Conservation (phyloP, 768 basidiomycete species). For the Boletus subparvulus region DNA sequence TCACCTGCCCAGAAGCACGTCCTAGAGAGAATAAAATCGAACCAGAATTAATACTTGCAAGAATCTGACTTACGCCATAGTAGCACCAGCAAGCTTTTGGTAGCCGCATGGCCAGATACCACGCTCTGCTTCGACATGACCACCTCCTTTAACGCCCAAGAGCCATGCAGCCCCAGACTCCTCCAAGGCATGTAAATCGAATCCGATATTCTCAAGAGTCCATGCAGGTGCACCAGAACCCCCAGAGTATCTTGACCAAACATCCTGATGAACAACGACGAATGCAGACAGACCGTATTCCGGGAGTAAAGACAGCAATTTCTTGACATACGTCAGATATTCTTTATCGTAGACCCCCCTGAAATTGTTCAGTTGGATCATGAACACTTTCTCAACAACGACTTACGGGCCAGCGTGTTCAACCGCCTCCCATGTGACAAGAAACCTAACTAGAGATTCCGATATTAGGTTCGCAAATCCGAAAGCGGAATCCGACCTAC, state of each 20-base stretch:
- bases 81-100: conserved; percentile 88
- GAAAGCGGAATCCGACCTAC: conserved; percentile 44
- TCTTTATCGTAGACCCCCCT: conserved; percentile 84
- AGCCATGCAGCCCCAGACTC: conserved; percentile 87
- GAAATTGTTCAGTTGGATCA: not conserved
- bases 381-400: not conserved
- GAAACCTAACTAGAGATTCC: conserved; percentile 67
- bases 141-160: conserved; percentile 72
- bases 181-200: conserved; percentile 78
- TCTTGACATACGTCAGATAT: conserved; percentile 78
- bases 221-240: conserved; percentile 97
- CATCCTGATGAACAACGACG: conserved; percentile 88
- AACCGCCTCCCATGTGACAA: conserved; percentile 96
- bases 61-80: conserved; percentile 71
- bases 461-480: not conserved
- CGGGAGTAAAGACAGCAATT: conserved; percentile 66
- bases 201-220: conserved; percentile 85
- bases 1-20: conserved; percentile 95
- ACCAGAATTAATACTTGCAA: not conserved
- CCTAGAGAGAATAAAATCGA: conserved; percentile 36
- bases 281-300: conserved; percentile 73
- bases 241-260: conserved; percentile 93
- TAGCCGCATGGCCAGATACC: conserved; percentile 95
- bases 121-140: conserved; percentile 72
- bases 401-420: conserved; percentile 92